Base-by-base conservation (phyloP, 1,284 basidiomycete genomes). In the Sporisorium graminicola region DNA sequence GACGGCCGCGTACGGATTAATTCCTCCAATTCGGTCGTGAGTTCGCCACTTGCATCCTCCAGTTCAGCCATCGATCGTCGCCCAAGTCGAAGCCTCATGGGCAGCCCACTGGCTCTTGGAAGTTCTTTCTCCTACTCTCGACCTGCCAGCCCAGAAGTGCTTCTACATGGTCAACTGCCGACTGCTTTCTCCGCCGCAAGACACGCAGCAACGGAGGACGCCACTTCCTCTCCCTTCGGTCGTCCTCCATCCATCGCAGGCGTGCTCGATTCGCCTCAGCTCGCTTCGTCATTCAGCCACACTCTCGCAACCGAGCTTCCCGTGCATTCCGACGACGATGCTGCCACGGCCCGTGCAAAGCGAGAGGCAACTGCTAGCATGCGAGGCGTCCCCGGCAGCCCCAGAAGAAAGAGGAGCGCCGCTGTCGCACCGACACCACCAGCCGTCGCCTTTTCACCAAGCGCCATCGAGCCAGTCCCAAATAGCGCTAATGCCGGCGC, bases 321-420 rank as follows among this genome's bases (percentile, higher is more conserved):
- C 20, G 20, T 10, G 31, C 50, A 51, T 6, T 22, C 24, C 6
- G 18, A 3, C 22, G 42, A 53, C 20, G 35, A 52, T 29, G 20
- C 49, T 8, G 58, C 27, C 16, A n/a, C 53, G 6, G 24, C 57
- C 5, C n/a, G 46, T 5, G 55, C 49, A 16, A 68, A 68, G 50
- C 65, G 59, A 4, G 18, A 37, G 12, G 59, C 65, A 9, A 54
- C 65, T 2, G 22, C 59, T 7, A 68, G 59, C 54, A 68, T 68
- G 65, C 55, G 59, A 54, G 59, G 65, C 43, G 22, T 68, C 12
- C 59, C 65, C 1, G 65, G 59, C 16, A 61, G 59, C n/a, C 57
- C 66, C 5, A 50, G 40, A 5, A 62, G 58, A 47, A 52, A 20
- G 33, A 58, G 42, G 24, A 46, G 29, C 49, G 29, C 12, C 29